phyloP scores from a whole-genome alignment of 805 yeast genomes.

The Kazachstania africana region DNA sequence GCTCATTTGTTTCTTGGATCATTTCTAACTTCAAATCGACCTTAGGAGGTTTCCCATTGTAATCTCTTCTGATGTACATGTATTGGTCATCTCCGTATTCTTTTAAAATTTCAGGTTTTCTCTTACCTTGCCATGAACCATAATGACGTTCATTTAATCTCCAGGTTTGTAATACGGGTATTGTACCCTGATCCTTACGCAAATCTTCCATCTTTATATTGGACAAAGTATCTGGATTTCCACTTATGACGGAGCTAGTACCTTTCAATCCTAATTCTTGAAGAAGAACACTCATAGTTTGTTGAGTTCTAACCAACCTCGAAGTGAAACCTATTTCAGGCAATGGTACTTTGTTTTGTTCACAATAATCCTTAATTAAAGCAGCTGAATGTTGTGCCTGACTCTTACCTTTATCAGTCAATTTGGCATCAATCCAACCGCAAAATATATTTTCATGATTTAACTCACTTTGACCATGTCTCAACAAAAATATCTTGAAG shows the following conservation, averaged over 20 bases:
- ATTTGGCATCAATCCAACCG: constrained; percentile 74
- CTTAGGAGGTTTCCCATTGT: constrained; percentile 57
- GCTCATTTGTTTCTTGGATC: constrained; percentile 30
- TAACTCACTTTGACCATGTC: constrained; percentile 81
- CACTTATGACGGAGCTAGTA: constrained; percentile 13
- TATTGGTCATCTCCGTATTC: constrained; percentile 62
- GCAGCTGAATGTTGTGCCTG: constrained; percentile 61
- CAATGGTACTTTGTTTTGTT: constrained; percentile 11
- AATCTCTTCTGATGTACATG: constrained; percentile 72
- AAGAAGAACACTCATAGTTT: constrained; percentile 59
- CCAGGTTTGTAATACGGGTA: constrained; percentile 55
- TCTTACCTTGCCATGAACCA: constrained; percentile 70
- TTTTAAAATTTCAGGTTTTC: constrained; percentile 53
- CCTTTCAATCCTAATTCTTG: constrained; percentile 31
- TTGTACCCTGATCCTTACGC: constrained; percentile 23
- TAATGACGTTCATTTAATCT: constrained; percentile 77
- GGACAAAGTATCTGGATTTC: constrained; percentile 7
- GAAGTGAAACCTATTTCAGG: constrained; percentile 64
- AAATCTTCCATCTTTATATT: background rate
- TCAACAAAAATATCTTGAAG: constrained; percentile 33
- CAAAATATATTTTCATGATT: constrained; percentile 67
- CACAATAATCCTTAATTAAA: constrained; percentile 35
- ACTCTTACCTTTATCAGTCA: constrained; percentile 52
- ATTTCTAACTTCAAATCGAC: constrained; percentile 26
- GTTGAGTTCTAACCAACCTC: constrained; percentile 59